phyloP scores from a whole-genome alignment of 1,139 yeast genomes.

The Lodderomyces theae region DNA sequence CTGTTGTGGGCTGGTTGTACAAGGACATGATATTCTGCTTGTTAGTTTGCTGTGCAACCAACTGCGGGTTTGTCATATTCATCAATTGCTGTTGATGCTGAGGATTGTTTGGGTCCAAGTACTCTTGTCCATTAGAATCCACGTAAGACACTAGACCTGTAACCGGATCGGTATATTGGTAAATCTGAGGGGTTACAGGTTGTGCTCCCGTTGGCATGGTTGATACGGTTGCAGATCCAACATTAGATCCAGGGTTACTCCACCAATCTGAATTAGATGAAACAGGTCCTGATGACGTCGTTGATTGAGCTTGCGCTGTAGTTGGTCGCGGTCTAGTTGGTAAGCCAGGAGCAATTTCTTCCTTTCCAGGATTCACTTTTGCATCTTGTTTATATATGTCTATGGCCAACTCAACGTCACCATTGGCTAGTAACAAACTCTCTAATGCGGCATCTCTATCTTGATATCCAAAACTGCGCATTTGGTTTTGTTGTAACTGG shows the following conservation, averaged over 20 bases:
- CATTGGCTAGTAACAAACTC: constrained; percentile 46
- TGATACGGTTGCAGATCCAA: constrained; percentile 3
- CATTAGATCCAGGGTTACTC: constrained; percentile 16
- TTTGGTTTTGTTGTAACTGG: constrained; percentile 35
- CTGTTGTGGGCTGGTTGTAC: constrained; percentile 35
- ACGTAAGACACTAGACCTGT: constrained; percentile 61
- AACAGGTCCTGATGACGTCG: constrained; percentile 13
- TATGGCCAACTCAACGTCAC: constrained; percentile 48
- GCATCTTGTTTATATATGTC: constrained; percentile 45
- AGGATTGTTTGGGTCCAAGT: constrained; percentile 53
- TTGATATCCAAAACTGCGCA: constrained; percentile 44
- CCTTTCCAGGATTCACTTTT: constrained; percentile 33
- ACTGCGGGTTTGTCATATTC: constrained; percentile 44
- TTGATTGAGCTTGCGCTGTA: constrained; percentile 6
- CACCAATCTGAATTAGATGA: constrained; percentile 28
- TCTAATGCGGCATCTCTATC: constrained; percentile 50
- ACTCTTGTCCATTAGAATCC: constrained; percentile 59
- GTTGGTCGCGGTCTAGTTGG: constrained; percentile 42
- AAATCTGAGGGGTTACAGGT: constrained; percentile 38
- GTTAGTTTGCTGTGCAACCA: constrained; percentile 43
- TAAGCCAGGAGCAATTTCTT: constrained; percentile 43
- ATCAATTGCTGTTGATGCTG: constrained; percentile 50
- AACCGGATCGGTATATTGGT: constrained; percentile 61
- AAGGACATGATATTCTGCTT: constrained; percentile 43
- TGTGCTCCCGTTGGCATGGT: constrained; percentile 8